Percentiles rank a stretch among this genome's conserved stretches.
These are phyloP conservation scores for Gossypium herbaceum DNA, from an alignment of 345 rosid species.

Conservation along the genomic window DNA sequence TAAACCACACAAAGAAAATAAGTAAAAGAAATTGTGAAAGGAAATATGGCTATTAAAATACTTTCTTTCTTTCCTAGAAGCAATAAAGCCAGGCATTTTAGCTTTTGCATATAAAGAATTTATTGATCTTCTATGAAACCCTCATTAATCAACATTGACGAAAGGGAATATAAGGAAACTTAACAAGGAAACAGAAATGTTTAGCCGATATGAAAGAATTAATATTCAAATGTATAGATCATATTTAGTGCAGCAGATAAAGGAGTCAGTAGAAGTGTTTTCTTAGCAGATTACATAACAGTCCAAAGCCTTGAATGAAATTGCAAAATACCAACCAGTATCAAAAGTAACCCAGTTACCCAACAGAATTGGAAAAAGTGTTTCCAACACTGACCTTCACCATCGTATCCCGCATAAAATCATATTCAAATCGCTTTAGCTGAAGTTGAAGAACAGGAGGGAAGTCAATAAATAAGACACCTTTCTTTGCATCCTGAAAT, in stretches of 20 bases:
- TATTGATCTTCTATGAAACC: neutral
- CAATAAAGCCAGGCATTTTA: neutral
- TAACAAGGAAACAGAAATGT: neutral
- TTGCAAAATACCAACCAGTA: neutral
- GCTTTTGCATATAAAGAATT: neutral
- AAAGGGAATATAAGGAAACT: neutral
- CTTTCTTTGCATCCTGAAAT: constrained; percentile 92
- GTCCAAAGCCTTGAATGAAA: neutral
- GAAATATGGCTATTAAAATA: neutral
- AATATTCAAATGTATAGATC: neutral
- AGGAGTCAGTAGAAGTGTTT: neutral
- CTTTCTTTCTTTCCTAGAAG: neutral
- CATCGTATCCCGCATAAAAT: constrained; percentile 93
- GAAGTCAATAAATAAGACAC: constrained; percentile 85
- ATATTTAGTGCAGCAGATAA: neutral
- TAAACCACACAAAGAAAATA: neutral
- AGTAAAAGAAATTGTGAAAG: neutral
- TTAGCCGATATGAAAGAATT: neutral
- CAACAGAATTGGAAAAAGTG: neutral
- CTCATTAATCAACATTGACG: neutral
- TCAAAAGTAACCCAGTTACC: neutral
- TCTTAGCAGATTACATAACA: neutral
- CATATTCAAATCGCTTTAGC: constrained; percentile 93
- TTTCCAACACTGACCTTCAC: constrained; percentile 66
- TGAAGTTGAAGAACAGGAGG: constrained; percentile 99